A percentile compares a stretch with the other conserved stretches of the same genome.
Evolutionary conservation across 2,329 filamentous ascomycete species (phyloP).

Genomic region (Cadophora sp.): DNA sequence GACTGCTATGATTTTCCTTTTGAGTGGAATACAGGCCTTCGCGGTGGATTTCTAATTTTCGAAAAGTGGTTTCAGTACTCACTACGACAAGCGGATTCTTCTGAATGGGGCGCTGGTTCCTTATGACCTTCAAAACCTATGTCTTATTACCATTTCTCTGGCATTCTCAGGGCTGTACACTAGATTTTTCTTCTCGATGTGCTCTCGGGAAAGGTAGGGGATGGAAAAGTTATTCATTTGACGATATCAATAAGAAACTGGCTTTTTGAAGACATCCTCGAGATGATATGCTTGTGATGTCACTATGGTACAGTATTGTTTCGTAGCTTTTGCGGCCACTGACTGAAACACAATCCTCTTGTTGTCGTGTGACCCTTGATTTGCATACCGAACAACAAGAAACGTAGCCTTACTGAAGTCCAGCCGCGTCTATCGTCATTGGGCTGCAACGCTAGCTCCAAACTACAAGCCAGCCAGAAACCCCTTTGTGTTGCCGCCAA

Average conservation of each 20-base stretch:
- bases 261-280: background rate
- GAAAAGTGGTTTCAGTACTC: slow-evolving; percentile 31
- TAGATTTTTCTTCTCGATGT: slow-evolving; percentile 45
- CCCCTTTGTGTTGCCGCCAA: slow-evolving; percentile 25
- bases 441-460: slow-evolving; percentile 23
- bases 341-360: background rate
- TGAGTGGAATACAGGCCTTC: slow-evolving; percentile 38
- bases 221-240: slow-evolving; percentile 43
- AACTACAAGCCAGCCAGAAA: slow-evolving; percentile 14
- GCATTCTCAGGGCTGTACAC: slow-evolving; percentile 47
- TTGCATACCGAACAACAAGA: slow-evolving; percentile 1
- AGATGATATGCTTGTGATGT: background rate
- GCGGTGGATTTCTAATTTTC: slow-evolving; percentile 36
- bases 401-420: slow-evolving; percentile 19
- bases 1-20: slow-evolving; percentile 44
- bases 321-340: background rate
- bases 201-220: slow-evolving; percentile 43
- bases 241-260: slow-evolving; percentile 30
- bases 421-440: slow-evolving; percentile 30
- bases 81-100: slow-evolving; percentile 42
- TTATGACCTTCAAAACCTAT: slow-evolving; percentile 44
- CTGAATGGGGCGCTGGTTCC: slow-evolving; percentile 41
- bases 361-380: slow-evolving; percentile 19
- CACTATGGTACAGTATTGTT: background rate
- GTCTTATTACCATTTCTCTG: slow-evolving; percentile 48